Percentiles rank a stretch among this genome's conserved stretches.
phyloP scores from a whole-genome alignment of 2,329 filamentous ascomycete species.

The Pseudogymnoascus sp. region DNA sequence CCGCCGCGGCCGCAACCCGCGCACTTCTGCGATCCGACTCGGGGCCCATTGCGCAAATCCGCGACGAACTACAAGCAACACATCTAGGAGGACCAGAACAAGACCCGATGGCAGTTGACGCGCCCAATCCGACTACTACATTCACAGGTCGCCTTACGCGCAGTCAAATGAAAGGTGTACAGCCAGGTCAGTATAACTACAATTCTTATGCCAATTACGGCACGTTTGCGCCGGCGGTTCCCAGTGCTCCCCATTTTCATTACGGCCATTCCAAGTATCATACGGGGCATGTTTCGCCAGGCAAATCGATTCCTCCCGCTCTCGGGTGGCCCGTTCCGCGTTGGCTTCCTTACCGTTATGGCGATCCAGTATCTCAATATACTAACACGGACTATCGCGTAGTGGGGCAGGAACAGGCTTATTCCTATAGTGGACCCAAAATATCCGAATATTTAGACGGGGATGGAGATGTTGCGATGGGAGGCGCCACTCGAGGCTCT shows the following conservation, averaged over 20 bases:
- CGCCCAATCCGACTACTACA: not conserved
- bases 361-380: constrained; percentile 5
- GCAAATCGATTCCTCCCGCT: not conserved
- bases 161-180: constrained; percentile 22
- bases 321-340: not conserved
- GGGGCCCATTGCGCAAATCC: not conserved
- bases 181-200: constrained; percentile 28
- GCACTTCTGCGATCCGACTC: constrained; percentile 3
- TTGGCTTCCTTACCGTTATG: not conserved
- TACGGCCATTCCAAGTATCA: constrained; percentile 1
- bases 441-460: not conserved
- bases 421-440: not conserved
- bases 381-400: constrained; percentile 8
- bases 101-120: not conserved
- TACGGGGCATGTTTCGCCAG: not conserved
- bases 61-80: constrained; percentile 4
- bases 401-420: not conserved
- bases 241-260: not conserved
- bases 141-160: constrained; percentile 21
- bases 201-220: constrained; percentile 12
- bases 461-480: constrained; percentile 1
- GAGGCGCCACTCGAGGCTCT: not conserved
- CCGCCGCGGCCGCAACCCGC: not conserved
- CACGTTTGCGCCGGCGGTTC: constrained; percentile 6
- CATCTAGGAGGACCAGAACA: not conserved